Conservation (phyloP, 495 filamentous ascomycete genomes). For the Physcia stellaris region DNA sequence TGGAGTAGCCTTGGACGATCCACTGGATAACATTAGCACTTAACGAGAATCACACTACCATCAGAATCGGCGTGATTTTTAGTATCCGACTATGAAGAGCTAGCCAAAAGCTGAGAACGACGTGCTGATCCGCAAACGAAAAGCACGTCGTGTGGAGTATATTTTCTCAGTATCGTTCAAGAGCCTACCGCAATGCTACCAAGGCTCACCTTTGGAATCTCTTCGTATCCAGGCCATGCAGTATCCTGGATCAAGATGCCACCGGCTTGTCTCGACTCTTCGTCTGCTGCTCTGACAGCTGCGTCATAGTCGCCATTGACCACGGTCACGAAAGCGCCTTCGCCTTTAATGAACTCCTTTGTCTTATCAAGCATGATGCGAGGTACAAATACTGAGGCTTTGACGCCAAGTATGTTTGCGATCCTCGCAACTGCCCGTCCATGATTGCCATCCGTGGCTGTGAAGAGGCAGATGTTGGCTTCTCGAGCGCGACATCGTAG, state of each 20-base stretch:
- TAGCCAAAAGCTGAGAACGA: no score
- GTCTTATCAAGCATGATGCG: slow-evolving; percentile 35
- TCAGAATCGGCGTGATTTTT: no score
- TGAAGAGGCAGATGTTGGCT: slow-evolving; percentile 24
- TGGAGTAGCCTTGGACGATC: no score
- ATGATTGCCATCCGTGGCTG: slow-evolving; percentile 61
- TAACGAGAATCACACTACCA: no score
- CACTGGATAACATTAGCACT: no score
- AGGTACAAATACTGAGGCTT: slow-evolving; percentile 43
- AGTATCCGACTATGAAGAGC: no score
- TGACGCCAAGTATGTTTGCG: slow-evolving; percentile 38
- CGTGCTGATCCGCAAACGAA: no score
- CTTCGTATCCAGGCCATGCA: slow-evolving; percentile 45
- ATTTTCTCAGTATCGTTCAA: no score
- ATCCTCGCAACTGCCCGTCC: slow-evolving; percentile 55
- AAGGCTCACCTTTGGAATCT: slow-evolving; percentile 36
- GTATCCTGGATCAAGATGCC: slow-evolving; percentile 52
- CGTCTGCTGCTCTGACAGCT: slow-evolving; percentile 32
- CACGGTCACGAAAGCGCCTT: slow-evolving; percentile 41
- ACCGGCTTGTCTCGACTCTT: slow-evolving; percentile 18
- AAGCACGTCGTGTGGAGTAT: no score
- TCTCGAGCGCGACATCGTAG: slow-evolving; percentile 24
- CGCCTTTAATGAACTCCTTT: slow-evolving; percentile 35
- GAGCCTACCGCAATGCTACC: no score
- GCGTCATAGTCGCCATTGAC: slow-evolving; percentile 47